Evolutionary conservation across 345 rosid genomes (phyloP), one percentile per base, ranked within the genome.

Genomic region (Balakata baccata): DNA sequence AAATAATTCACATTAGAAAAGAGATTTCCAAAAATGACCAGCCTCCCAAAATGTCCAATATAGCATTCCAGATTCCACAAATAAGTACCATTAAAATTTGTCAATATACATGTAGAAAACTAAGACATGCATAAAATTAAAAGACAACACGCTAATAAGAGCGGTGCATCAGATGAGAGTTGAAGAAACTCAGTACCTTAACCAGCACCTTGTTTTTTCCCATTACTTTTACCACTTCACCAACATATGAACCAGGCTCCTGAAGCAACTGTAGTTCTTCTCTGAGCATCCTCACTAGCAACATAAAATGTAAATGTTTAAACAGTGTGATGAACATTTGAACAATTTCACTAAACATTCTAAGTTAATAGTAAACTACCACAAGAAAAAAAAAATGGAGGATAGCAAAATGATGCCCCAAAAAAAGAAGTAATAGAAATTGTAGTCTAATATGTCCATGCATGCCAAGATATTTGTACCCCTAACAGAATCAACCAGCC

Each of bases 161-260:
- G 3, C 51, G 0, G 41, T 5, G 37, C 11, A 61, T 14, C 17
- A 11, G 17, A 17, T 23, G 45, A 14, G 17, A 37, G 23, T 0
- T 49, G 23, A 59, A 53, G 73, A 37, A 51, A 38, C 16, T 6
- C 41, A 23, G 5, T 83, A 89, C 99, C 98, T 95, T 95, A 65
- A 95, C 98, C 60, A 92, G 78, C 73, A 95, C 99, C 80, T 91
- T 95, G 78, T 95, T 95, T 81, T 95, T 95, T 2, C 98, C 99
- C 99, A 95, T 95, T 11, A 91, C 98, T 89, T 95, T 95, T 47
- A 95, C 99, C 78, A 91, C 99, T 80, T 95, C 99, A 41, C 99
- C 99, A 70, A 95, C 99, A 87, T 95, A 95, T 54, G 99, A 95
- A 11, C 98, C 99, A 65, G 99, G 99, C 76, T 95, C 99, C 71